These are phyloP conservation scores for Amanita fuliginea DNA, from an alignment of 768 basidiomycete species.

Conservation along the genomic window DNA sequence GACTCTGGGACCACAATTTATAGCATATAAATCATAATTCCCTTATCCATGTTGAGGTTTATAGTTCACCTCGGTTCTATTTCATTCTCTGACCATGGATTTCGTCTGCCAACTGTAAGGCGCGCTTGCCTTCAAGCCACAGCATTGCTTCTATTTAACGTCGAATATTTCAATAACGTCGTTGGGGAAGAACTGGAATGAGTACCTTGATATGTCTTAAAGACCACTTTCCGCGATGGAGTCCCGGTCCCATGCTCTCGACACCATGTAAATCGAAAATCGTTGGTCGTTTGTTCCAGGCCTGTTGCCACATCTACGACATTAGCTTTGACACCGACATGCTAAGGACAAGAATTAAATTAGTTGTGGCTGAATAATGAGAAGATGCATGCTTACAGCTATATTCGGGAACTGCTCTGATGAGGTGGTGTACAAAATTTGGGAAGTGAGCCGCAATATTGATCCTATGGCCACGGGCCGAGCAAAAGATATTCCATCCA, in stretches of 20 bases:
- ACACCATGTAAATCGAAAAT: conserved; percentile 70
- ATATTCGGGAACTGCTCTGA: conserved; percentile 40
- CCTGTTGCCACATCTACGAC: conserved; percentile 63
- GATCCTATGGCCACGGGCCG: conserved; percentile 80
- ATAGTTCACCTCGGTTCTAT: neutral
- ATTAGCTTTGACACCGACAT: conserved; percentile 60
- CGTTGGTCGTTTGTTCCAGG: conserved; percentile 55
- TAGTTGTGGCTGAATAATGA: neutral
- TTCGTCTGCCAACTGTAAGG: conserved; percentile 58
- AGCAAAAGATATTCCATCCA: conserved; percentile 72
- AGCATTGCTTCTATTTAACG: conserved; percentile 61
- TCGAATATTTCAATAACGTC: conserved; percentile 11
- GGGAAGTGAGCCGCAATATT: conserved; percentile 62
- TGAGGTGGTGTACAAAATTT: conserved; percentile 49
- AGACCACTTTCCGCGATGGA: conserved; percentile 38
- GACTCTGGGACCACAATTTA: too few relatives aligned
- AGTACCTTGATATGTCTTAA: conserved; percentile 58
- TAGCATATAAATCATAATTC: too few relatives aligned
- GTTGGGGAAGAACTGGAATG: neutral
- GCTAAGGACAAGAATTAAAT: conserved; percentile 27
- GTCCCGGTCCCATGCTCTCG: conserved; percentile 25
- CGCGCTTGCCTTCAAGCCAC: conserved; percentile 71
- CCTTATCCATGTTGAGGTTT: too few relatives aligned
- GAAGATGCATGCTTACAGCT: conserved; percentile 35
- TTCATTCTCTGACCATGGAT: conserved; percentile 27